Percentiles rank a stretch among this genome's conserved stretches.
Conservation (phyloP, 257 asterid genomes). For the Plectranthus barbatus region DNA sequence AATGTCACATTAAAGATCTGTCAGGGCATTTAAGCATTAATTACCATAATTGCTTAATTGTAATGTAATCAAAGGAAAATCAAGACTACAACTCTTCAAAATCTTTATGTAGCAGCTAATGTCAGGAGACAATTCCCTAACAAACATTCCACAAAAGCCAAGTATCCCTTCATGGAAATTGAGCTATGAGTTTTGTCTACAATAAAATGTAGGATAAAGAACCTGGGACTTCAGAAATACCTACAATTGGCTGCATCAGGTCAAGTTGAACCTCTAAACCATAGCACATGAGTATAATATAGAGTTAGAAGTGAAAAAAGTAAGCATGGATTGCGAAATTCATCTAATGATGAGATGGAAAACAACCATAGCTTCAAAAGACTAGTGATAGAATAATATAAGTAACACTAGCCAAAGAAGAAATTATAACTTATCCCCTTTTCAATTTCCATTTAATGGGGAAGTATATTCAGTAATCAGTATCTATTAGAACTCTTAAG, state of each 20-base stretch:
- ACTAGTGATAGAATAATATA: neutral
- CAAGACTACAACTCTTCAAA: neutral
- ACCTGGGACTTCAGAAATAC: neutral
- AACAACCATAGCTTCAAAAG: neutral
- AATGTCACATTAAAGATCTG: conserved; percentile 6
- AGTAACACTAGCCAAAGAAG: neutral
- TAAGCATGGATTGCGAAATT: neutral
- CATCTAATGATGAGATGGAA: neutral
- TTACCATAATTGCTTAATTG: conserved; percentile 3
- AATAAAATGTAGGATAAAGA: neutral
- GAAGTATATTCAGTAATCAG: neutral
- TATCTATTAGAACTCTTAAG: neutral
- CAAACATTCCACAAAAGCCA: neutral
- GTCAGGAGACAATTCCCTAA: neutral
- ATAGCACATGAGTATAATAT: neutral
- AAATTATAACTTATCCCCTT: neutral
- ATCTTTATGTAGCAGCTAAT: neutral
- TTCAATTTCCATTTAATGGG: neutral
- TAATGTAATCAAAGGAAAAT: neutral
- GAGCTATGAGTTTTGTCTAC: neutral
- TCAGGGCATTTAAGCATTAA: conserved; percentile 17
- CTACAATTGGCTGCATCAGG: neutral
- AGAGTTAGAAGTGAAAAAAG: neutral
- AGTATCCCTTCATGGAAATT: neutral
- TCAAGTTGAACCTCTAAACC: neutral